Percentiles rank a stretch among this genome's conserved stretches.
These are phyloP conservation scores for Neurospora sp. DNA, from an alignment of 495 filamentous ascomycete genomes.

Conservation along the genomic window DNA sequence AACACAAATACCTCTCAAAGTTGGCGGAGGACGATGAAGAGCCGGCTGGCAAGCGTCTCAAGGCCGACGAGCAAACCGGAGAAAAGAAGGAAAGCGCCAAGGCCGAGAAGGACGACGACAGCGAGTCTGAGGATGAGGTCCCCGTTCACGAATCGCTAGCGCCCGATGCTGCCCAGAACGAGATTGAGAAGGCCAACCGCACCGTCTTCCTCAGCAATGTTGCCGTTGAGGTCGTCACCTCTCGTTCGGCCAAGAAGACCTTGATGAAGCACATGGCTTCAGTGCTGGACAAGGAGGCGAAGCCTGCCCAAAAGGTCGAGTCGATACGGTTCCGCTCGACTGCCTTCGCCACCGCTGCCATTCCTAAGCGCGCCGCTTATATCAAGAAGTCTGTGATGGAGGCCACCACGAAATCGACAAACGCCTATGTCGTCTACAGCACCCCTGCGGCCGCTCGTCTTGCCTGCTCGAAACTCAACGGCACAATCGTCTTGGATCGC, in stretches of 20 bases:
- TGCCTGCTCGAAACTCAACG: constrained; percentile 71
- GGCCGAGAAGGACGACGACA: constrained; percentile 16
- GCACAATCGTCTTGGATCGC: constrained; percentile 70
- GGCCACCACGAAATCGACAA: constrained; percentile 82
- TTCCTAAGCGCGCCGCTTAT: constrained; percentile 86
- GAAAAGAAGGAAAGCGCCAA: constrained; percentile 19
- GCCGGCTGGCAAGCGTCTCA: constrained; percentile 36
- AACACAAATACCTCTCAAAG: constrained; percentile 69
- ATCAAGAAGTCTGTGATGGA: constrained; percentile 74
- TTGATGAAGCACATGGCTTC: constrained; percentile 57
- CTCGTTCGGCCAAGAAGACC: constrained; percentile 66
- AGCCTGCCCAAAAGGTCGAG: constrained; percentile 59
- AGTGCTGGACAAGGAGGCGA: constrained; percentile 34
- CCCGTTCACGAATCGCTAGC: constrained; percentile 42
- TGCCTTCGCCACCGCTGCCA: constrained; percentile 60
- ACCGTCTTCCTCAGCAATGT: constrained; percentile 94
- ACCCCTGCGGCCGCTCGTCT: constrained; percentile 62
- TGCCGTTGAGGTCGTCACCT: constrained; percentile 68
- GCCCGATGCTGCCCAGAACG: constrained; percentile 34
- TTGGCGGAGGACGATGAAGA: constrained; percentile 45
- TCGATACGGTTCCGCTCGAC: constrained; percentile 90
- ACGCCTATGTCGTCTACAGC: constrained; percentile 86
- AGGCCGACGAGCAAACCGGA: constrained; percentile 25
- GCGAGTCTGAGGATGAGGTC: constrained; percentile 17
- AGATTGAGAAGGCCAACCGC: constrained; percentile 76